Evolutionary conservation across 345 rosid species (phyloP).

Genomic region (Anastatica hierochuntica): DNA sequence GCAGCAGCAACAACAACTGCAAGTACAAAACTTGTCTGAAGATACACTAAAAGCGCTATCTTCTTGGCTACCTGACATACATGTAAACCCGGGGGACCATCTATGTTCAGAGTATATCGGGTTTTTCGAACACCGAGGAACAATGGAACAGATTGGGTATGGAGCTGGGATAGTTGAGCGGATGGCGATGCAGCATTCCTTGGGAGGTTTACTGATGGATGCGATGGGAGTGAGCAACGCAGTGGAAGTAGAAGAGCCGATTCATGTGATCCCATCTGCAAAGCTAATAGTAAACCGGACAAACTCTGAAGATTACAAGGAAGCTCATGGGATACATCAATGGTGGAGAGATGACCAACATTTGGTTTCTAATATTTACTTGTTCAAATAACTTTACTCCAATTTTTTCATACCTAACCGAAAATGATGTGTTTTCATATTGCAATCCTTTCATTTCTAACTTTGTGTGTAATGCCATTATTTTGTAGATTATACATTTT

Average conservation of each 20-base stretch:
- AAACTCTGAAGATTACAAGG: constrained; percentile 39
- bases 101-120: constrained; percentile 73
- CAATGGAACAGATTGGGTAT: constrained; percentile 71
- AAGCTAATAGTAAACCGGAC: constrained; percentile 39
- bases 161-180: constrained; percentile 60
- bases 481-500: too few relatives aligned
- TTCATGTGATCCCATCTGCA: constrained; percentile 82
- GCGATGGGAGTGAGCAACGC: constrained; percentile 48
- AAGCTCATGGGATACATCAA: constrained; percentile 87
- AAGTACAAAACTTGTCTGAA: constrained; percentile 18
- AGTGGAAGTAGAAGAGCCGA: constrained; percentile 41
- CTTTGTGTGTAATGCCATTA: too few relatives aligned
- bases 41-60: constrained; percentile 41
- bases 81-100: constrained; percentile 61
- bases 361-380: constrained; percentile 42
- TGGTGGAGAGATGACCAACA: constrained; percentile 76
- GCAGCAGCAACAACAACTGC: constrained; percentile 12
- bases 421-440: too few relatives aligned
- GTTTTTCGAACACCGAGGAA: constrained; percentile 76
- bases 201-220: constrained; percentile 56
- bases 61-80: constrained; percentile 53
- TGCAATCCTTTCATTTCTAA: too few relatives aligned
- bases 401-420: neutral
- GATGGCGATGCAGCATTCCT: constrained; percentile 61
- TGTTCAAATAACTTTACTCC: constrained; percentile 20